A percentile compares a stretch with the other conserved stretches of the same genome.
Evolutionary conservation across 2,329 filamentous ascomycete genomes (phyloP).

Genomic region (Aureobasidium sp.): DNA sequence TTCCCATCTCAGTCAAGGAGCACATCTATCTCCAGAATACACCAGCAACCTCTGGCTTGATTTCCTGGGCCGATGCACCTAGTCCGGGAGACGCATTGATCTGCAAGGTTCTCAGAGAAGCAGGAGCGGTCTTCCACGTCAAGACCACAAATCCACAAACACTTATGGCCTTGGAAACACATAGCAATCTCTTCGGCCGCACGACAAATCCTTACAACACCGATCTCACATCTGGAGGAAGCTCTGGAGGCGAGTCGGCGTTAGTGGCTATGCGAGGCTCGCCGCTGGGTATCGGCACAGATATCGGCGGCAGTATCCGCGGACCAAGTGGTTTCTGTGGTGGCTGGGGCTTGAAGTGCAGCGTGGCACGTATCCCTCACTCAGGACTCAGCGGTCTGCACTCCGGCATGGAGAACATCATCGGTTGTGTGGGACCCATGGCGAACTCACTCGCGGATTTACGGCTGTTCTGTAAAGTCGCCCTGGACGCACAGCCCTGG

Average conservation of each 20-base stretch:
- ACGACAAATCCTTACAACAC: conserved; percentile 46
- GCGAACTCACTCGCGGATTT: conserved; percentile 46
- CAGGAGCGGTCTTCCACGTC: conserved; percentile 43
- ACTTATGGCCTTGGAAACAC: conserved; percentile 42
- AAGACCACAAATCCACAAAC: conserved; percentile 45
- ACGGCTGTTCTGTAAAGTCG: conserved; percentile 43
- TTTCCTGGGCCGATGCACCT: conserved; percentile 49
- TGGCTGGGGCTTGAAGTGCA: conserved; percentile 72
- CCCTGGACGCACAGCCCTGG: conserved; percentile 50
- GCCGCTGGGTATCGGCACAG: conserved; percentile 43
- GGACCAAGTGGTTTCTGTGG: conserved; percentile 71
- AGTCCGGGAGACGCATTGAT: conserved; percentile 44
- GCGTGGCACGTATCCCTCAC: conserved; percentile 5
- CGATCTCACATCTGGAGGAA: conserved; percentile 41
- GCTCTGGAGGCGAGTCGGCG: conserved; percentile 47
- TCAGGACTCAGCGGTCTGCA: conserved; percentile 4
- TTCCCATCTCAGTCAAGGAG: conserved; percentile 58
- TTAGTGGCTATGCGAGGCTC: conserved; percentile 42
- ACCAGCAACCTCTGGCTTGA: conserved; percentile 40
- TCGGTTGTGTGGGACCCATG: conserved; percentile 46
- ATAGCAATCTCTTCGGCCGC: conserved; percentile 39
- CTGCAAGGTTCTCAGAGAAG: conserved; percentile 34
- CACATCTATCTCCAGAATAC: conserved; percentile 50
- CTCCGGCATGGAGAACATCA: conserved; percentile 18
- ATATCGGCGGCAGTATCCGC: conserved; percentile 61